Percentiles rank a stretch among this genome's conserved stretches.
phyloP scores from a whole-genome alignment of 768 basidiomycete species.

The Podaxis sp. region DNA sequence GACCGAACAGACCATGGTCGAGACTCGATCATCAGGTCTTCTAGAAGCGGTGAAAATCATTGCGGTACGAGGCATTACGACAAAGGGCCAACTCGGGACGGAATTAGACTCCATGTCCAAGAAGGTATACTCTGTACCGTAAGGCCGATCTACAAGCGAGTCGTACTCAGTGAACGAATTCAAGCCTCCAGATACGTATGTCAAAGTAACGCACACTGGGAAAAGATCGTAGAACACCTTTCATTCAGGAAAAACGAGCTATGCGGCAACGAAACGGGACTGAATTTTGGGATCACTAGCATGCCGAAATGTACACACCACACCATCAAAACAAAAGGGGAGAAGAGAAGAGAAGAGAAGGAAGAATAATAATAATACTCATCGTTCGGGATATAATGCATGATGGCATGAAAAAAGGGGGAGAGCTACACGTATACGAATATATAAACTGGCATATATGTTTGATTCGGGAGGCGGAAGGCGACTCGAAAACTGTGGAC shows the following conservation, averaged over 20 bases:
- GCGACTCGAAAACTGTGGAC: conserved; percentile 4
- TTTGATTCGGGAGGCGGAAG: conserved; percentile 3
- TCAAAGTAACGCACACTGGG: not conserved
- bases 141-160: no score
- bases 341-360: not conserved
- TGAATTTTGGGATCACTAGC: not conserved
- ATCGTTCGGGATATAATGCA: conserved; percentile 15
- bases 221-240: not conserved
- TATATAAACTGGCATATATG: conserved; percentile 13
- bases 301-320: conserved; percentile 10
- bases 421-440: conserved; percentile 8
- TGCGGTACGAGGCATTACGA: no score
- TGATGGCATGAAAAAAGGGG: conserved; percentile 7
- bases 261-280: not conserved
- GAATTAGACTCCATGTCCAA: no score
- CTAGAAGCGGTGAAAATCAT: no score
- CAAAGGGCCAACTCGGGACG: no score
- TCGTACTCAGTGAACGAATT: no score
- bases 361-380: conserved; percentile 15
- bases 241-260: conserved; percentile 1
- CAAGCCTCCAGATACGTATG: not conserved
- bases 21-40: no score
- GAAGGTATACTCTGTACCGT: no score
- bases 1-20: no score
- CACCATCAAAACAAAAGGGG: not conserved